Evolutionary conservation across 2,329 filamentous ascomycete species (phyloP).

Genomic region (Diaporthe aspalathi): DNA sequence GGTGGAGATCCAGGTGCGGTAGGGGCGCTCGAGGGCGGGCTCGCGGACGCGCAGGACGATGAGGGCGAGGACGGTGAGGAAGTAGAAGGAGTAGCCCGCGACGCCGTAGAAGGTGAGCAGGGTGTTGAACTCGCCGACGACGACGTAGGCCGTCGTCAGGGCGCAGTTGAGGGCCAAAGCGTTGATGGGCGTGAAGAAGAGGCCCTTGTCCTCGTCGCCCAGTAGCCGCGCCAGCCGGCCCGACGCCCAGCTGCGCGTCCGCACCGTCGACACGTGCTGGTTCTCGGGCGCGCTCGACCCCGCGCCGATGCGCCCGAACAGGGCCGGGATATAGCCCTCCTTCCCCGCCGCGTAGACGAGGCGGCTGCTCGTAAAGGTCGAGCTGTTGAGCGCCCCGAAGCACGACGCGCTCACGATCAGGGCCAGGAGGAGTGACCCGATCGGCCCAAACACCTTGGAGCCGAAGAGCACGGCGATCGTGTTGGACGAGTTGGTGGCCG

Average conservation of each 20-base stretch:
- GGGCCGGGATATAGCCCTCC: conserved; percentile 87
- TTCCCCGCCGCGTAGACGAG: conserved; percentile 95
- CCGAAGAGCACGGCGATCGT: conserved; percentile 98
- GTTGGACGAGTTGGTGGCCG: conserved; percentile 85
- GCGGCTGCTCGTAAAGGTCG: conserved; percentile 91
- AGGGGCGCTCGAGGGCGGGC: conserved; percentile 88
- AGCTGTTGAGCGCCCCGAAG: conserved; percentile 94
- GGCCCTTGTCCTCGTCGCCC: conserved; percentile 80
- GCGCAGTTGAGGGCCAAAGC: conserved; percentile 85
- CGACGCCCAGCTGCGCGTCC: conserved; percentile 66
- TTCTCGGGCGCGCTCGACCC: conserved; percentile 55
- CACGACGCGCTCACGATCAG: conserved; percentile 91
- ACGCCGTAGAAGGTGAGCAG: conserved; percentile 98
- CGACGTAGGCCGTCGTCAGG: conserved; percentile 81
- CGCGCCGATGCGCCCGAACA: conserved; percentile 87
- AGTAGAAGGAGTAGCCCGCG: conserved; percentile 97
- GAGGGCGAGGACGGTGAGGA: conserved; percentile 90
- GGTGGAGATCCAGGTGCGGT: conserved; percentile 95
- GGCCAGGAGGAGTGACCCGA: conserved; percentile 85
- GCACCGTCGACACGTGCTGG: conserved; percentile 55
- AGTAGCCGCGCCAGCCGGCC: conserved; percentile 71
- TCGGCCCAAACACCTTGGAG: conserved; percentile 85
- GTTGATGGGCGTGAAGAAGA: conserved; percentile 95
- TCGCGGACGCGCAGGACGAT: conserved; percentile 91
- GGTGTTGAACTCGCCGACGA: conserved; percentile 90